Base-by-base conservation (phyloP, 768 basidiomycete species). In the Podaxis carcinomalis region DNA sequence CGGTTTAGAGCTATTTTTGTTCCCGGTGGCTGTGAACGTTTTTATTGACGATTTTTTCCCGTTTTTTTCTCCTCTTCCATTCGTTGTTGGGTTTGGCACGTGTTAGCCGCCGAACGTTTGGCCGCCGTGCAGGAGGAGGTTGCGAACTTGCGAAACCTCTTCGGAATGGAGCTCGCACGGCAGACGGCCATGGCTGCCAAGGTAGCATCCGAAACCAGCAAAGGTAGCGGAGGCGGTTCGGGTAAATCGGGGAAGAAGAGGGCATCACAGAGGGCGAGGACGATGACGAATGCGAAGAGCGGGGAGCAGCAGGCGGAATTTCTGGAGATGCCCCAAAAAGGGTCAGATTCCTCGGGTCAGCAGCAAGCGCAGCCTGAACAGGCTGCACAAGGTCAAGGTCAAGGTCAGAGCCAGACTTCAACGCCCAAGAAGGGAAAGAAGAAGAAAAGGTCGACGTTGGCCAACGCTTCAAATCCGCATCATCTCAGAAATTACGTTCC, bases 401-500 rank as follows among this genome's bases (percentile, higher is more conserved):
- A 23, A 25, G 32, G 51, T 46, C 51, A 52, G 64, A 35, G 51
- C 40, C 51, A 52, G 64, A 68, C 54, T 51, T 62, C 53, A 64
- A 78, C 76, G 66, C 62, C 71, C 51, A 72, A 74, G 62, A 70
- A 66, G 39, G 69, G 72, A 28, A 95, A 93, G 83, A 95, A 95
- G 84, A 98, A 97, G 86, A 98, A 97, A 76, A 84, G 93, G 52
- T 89, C 89, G 52, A 89, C 89, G 4, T 79, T 93, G 35, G 93
- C 94, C 49, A 96, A 97, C 71, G 93, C 93, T 49, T 90, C 92
- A 56, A 97, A 98, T 70, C 95, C 93, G 2, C 96, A 98, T 74
- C 95, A 97, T 75, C 81, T 95, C 61, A 82, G 90, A 69, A 98
- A 98, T 77, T 98, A 95, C 75, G 85, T 95, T 47, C 92, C 93